Evolutionary conservation across 75 land plant genomes (phyloP).

Genomic region (Pinus albicaulis): DNA sequence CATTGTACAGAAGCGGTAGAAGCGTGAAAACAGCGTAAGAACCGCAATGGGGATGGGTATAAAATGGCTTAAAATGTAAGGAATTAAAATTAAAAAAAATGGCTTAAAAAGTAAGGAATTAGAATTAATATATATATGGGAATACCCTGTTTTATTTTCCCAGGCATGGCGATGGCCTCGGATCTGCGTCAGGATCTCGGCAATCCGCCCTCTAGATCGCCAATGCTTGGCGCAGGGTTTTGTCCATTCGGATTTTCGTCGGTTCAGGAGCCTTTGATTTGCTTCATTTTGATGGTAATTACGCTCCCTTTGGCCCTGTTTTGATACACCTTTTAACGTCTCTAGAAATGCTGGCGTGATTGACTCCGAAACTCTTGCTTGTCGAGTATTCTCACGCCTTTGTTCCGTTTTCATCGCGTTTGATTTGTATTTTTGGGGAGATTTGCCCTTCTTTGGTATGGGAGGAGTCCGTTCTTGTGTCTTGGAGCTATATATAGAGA

Average conservation of each 20-base stretch:
- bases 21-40: background rate
- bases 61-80: too few relatives aligned
- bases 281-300: constrained; percentile 5
- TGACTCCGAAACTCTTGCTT: background rate
- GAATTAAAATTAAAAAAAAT: too few relatives aligned
- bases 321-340: background rate
- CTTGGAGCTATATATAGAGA: too few relatives aligned
- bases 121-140: background rate
- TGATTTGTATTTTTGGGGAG: too few relatives aligned
- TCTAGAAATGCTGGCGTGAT: background rate
- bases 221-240: background rate
- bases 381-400: background rate
- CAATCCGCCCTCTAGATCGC: background rate
- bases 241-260: background rate
- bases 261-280: background rate
- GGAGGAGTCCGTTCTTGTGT: background rate
- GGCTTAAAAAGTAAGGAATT: too few relatives aligned
- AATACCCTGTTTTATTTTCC: too few relatives aligned
- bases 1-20: background rate
- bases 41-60: too few relatives aligned
- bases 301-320: background rate
- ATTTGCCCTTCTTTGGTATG: background rate
- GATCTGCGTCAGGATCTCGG: background rate
- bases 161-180: background rate
- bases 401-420: background rate